phyloP scores from a whole-genome alignment of 768 basidiomycete species.

The Russula earlei region DNA sequence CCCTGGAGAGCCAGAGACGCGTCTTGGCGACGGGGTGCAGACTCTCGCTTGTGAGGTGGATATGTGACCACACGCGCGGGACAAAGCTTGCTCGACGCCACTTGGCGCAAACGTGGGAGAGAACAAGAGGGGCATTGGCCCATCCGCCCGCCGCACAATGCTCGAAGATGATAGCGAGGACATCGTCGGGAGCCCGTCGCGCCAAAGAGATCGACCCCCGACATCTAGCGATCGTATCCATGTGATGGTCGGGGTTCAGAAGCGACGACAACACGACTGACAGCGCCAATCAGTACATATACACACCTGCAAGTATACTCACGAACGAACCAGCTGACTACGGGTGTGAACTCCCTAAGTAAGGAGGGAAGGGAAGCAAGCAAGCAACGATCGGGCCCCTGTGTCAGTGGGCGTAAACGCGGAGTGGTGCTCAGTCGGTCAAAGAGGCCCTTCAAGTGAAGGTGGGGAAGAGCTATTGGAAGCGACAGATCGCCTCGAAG shows the following conservation, averaged over 20 bases:
- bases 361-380: too few species aligned
- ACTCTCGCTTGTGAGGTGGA: conserved; percentile 42
- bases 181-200: conserved; percentile 44
- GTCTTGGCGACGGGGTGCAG: conserved; percentile 35
- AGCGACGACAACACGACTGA: too few species aligned
- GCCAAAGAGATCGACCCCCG: conserved; percentile 45
- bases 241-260: conserved; percentile 33
- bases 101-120: conserved; percentile 48
- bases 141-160: conserved; percentile 41
- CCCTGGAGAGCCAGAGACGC: conserved; percentile 43
- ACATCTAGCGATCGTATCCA: conserved; percentile 34
- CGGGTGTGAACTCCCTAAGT: too few species aligned
- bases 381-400: too few species aligned
- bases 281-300: too few species aligned
- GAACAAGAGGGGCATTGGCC: conserved; percentile 44
- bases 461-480: too few species aligned
- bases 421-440: too few species aligned
- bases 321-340: too few species aligned
- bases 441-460: too few species aligned
- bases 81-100: conserved; percentile 46
- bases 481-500: too few species aligned
- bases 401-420: too few species aligned
- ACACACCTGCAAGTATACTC: too few species aligned
- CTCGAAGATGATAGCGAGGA: conserved; percentile 47
- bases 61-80: conserved; percentile 49